Evolutionary conservation across 176 grass and related monocot species (phyloP).

Genomic region (Aegilops longissima): DNA sequence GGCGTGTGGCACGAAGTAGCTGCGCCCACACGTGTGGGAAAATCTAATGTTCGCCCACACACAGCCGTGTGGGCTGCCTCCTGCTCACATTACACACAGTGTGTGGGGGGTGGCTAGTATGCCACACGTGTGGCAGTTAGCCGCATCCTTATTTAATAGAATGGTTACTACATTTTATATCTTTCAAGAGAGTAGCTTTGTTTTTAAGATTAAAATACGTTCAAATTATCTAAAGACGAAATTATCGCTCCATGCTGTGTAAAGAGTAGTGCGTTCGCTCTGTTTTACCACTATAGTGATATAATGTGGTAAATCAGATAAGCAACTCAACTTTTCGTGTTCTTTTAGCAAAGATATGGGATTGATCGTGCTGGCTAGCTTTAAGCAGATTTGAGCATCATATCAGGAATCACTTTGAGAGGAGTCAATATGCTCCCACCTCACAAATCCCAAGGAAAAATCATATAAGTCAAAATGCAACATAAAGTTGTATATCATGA

Average conservation of each 20-base stretch:
- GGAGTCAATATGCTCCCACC: neutral
- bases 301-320: neutral
- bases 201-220: neutral
- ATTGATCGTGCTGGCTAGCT: neutral
- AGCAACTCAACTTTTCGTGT: neutral
- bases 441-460: neutral
- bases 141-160: neutral
- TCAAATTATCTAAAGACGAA: neutral
- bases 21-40: too few relatives aligned
- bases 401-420: neutral
- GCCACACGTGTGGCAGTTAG: too few relatives aligned
- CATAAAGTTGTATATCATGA: neutral
- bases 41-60: too few relatives aligned
- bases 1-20: too few relatives aligned
- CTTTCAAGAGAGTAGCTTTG: neutral
- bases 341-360: neutral
- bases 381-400: neutral
- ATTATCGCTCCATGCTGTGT: too few relatives aligned
- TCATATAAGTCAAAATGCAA: neutral
- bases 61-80: too few relatives aligned
- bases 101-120: too few relatives aligned
- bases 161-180: neutral
- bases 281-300: too few relatives aligned
- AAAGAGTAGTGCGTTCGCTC: too few relatives aligned
- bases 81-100: too few relatives aligned